Percentiles rank a stretch among this genome's conserved stretches.
Conservation (phyloP, 148 eudicot species). For the Rhododendron williamsianum region DNA sequence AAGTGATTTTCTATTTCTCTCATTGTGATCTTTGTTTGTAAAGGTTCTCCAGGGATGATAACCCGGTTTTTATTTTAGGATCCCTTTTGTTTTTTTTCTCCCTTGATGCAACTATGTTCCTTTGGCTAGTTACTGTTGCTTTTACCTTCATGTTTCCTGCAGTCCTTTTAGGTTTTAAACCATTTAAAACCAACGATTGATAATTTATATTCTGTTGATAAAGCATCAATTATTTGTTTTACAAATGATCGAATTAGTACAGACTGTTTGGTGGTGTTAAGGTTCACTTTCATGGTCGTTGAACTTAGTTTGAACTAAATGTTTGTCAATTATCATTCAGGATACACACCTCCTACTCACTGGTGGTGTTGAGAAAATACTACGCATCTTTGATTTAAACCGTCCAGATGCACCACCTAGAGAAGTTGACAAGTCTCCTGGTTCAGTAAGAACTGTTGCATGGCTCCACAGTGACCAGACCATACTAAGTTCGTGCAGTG, state of each 20-base stretch:
- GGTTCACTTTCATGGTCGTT: not conserved
- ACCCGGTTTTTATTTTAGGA: not conserved
- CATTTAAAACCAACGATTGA: not conserved
- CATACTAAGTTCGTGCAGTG: constrained; percentile 81
- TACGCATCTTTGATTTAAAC: constrained; percentile 86
- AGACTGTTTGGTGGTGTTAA: not conserved
- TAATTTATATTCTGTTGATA: not conserved
- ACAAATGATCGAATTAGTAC: not conserved
- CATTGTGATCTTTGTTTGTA: not conserved
- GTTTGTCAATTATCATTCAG: constrained; percentile 25
- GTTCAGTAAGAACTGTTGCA: constrained; percentile 82
- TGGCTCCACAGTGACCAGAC: constrained; percentile 97
- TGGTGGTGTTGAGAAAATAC: constrained; percentile 88
- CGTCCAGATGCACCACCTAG: constrained; percentile 84
- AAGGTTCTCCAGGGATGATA: not conserved
- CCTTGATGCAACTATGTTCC: not conserved
- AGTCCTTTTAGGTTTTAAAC: not conserved
- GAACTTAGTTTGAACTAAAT: not conserved
- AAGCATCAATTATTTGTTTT: not conserved
- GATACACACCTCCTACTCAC: constrained; percentile 67
- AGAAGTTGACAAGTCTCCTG: constrained; percentile 89
- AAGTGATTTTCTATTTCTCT: not conserved
- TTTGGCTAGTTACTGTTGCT: not conserved
- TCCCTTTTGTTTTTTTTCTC: not conserved
- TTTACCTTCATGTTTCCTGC: not conserved